Percentiles rank a stretch among this genome's conserved stretches.
These are phyloP conservation scores for Sanghuangporus sanghuang DNA, from an alignment of 1,284 basidiomycete species.

Conservation along the genomic window DNA sequence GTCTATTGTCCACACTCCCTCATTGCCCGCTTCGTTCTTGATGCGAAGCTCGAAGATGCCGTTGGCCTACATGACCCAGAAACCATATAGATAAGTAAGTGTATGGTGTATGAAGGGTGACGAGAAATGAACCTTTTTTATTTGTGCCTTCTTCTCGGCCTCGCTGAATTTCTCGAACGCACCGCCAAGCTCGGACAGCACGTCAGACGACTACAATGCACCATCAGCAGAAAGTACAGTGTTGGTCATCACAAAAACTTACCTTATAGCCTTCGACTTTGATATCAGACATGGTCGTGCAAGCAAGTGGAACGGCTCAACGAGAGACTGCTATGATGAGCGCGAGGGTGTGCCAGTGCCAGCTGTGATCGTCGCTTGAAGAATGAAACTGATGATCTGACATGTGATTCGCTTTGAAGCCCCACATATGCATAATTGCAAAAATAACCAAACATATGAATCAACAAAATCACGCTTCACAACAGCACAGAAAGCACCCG, in stretches of 20 bases:
- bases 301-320: not conserved
- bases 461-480: not conserved
- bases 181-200: conserved; percentile 57
- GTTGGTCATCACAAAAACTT: conserved; percentile 6
- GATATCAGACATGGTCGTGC: conserved; percentile 45
- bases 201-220: conserved; percentile 57
- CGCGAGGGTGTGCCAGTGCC: not conserved
- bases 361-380: not conserved
- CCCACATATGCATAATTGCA: not conserved
- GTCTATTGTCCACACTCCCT: conserved; percentile 91
- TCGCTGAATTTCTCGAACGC: conserved; percentile 64
- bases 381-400: not conserved
- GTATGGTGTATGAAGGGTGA: not conserved
- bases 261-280: conserved; percentile 58
- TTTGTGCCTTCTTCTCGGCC: conserved; percentile 71
- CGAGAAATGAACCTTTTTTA: conserved; percentile 72
- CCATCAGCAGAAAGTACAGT: conserved; percentile 2
- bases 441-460: not conserved
- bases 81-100: not conserved
- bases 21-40: conserved; percentile 72
- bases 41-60: conserved; percentile 89
- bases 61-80: conserved; percentile 58
- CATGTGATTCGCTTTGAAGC: not conserved
- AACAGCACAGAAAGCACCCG: too few species aligned
- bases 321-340: not conserved